Evolutionary conservation across 306 rosid genomes (phyloP), one percentile per base, ranked within the genome.

Genomic region (Prunus persica): DNA sequence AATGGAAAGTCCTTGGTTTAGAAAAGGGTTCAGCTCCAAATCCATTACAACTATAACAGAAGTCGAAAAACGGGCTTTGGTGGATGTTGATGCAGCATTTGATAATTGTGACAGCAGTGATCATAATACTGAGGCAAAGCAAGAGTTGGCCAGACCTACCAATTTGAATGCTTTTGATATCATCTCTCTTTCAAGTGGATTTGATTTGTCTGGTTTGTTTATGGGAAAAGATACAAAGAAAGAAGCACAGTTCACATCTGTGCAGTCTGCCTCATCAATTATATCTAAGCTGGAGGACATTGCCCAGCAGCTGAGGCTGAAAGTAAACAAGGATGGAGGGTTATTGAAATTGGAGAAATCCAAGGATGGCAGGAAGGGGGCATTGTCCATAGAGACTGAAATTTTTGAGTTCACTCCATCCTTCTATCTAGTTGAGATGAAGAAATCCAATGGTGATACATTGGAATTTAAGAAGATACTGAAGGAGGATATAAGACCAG

Each of bases 131-230:
- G 84, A 77, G 77, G 74, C 65, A 41, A 82, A 24, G 46, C 74
- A 80, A 78, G 84, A 86, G 67, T n/a, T 54, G 4, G 69, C 25
- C 61, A 79, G 54, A 19, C 78, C 87, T 15, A 16, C 64, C 3
- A 72, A 76, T 41, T 82, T 88, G 65, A 88, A 82, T 82, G 92
- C 92, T 43, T 89, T 89, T 76, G 89, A 89, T 72, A 84, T 89
- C 55, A 84, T 89, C 11, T 78, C 87, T 63, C 84, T 74, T 22
- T 78, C 93, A 0, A 19, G 81, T 19, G 84, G 89, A 14, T 81
- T 84, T 11, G 85, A 84, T 70, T 73, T 86, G 5, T 76, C 84
- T 30, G 84, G 88, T 45, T 76, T 88, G 45, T 84, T 88, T 63
- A 80, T 76, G 77, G 87, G 82, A 57, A 73, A 55, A n/a, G 70